Evolutionary conservation across 176 grass and related monocot species (phyloP).

Genomic region (Aegilops umbellulata): DNA sequence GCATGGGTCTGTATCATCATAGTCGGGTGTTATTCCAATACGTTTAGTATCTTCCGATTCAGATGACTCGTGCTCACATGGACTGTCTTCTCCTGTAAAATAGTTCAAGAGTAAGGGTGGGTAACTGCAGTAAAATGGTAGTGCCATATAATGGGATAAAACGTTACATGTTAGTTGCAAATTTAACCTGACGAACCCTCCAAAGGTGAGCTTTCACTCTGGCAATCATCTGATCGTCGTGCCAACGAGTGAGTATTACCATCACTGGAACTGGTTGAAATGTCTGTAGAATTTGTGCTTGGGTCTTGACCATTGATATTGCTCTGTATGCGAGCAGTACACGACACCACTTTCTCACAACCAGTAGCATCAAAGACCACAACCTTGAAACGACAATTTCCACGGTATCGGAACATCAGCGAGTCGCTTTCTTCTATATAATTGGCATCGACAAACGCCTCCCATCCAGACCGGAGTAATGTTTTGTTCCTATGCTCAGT

Average conservation of each 20-base stretch:
- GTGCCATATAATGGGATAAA: neutral
- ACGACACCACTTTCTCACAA: conserved; percentile 33
- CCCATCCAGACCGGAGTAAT: conserved; percentile 40
- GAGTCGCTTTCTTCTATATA: conserved; percentile 30
- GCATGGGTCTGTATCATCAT: neutral
- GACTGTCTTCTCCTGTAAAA: conserved; percentile 6
- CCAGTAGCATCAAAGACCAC: conserved; percentile 32
- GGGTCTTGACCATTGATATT: neutral
- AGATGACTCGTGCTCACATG: neutral
- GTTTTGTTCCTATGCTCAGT: neutral
- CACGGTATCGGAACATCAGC: conserved; percentile 38
- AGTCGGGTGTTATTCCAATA: no score
- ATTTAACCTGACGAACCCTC: neutral
- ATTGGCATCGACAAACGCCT: conserved; percentile 35
- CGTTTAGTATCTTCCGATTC: neutral
- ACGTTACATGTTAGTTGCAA: no score
- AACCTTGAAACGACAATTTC: conserved; percentile 33
- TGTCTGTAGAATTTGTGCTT: neutral
- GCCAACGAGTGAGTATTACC: neutral
- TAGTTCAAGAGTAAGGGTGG: neutral
- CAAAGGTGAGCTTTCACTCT: neutral
- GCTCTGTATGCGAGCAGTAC: conserved; percentile 10
- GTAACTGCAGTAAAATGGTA: neutral
- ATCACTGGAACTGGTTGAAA: neutral
- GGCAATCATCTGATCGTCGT: neutral